Evolutionary conservation across 2,329 filamentous ascomycete species (phyloP).

Genomic region (Lachnellula occidentalis): DNA sequence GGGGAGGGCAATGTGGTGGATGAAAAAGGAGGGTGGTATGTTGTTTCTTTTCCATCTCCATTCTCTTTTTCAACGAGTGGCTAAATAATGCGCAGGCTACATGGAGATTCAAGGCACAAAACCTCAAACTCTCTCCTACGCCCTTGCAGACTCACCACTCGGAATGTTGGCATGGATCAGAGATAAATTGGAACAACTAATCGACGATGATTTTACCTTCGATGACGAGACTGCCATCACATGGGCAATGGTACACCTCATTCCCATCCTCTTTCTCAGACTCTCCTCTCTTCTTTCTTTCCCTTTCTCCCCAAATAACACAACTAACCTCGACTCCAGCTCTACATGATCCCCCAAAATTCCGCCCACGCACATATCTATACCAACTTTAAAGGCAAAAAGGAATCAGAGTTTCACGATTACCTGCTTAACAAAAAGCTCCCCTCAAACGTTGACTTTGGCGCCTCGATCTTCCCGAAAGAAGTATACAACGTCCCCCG

Average conservation of each 20-base stretch:
- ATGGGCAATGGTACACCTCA: constrained; percentile 41
- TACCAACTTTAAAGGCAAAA: constrained; percentile 15
- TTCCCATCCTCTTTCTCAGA: neutral
- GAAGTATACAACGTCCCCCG: constrained; percentile 31
- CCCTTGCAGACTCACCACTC: constrained; percentile 18
- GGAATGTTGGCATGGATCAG: constrained; percentile 22
- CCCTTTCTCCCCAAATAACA: too few species aligned
- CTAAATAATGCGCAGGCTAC: constrained; percentile 12
- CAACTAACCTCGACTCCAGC: neutral
- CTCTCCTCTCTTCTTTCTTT: neutral
- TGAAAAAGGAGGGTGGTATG: constrained; percentile 11
- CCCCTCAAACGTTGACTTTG: constrained; percentile 16
- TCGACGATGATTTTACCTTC: constrained; percentile 56
- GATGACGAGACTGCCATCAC: constrained; percentile 69
- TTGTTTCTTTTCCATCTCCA: neutral
- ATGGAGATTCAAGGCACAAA: constrained; percentile 22
- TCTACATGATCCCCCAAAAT: constrained; percentile 20
- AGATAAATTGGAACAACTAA: constrained; percentile 19
- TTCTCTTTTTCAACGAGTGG: neutral
- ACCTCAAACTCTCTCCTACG: constrained; percentile 19
- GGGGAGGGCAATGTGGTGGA: constrained; percentile 17
- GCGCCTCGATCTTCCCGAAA: constrained; percentile 21
- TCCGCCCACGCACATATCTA: constrained; percentile 18
- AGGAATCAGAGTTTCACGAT: constrained; percentile 1
- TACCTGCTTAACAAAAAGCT: constrained; percentile 2